phyloP scores from a whole-genome alignment of 1,284 basidiomycete species.

The Clitocybe nebularis region DNA sequence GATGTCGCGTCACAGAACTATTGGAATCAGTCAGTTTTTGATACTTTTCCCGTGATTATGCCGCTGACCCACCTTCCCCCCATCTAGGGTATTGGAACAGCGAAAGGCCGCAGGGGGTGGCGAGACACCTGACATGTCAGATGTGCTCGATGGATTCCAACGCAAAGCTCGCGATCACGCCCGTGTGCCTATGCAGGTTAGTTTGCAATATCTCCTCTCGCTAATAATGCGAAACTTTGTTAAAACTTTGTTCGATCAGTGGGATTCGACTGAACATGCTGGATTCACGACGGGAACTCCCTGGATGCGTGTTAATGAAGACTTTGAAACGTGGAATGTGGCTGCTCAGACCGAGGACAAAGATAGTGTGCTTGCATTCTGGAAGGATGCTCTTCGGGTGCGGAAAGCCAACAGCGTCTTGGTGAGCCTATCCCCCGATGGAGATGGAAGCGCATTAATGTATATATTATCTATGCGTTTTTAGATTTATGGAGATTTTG shows the following conservation, averaged over 20 bases:
- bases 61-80: not conserved
- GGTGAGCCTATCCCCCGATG: constrained; percentile 29
- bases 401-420: constrained; percentile 55
- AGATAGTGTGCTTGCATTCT: constrained; percentile 56
- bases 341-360: constrained; percentile 43
- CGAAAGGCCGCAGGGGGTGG: constrained; percentile 32
- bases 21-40: constrained; percentile 26
- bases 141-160: constrained; percentile 53
- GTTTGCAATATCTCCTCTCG: constrained; percentile 14
- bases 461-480: not conserved
- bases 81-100: constrained; percentile 33
- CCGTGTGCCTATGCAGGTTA: constrained; percentile 61
- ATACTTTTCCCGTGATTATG: not conserved
- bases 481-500: constrained; percentile 58
- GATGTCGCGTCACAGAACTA: constrained; percentile 59
- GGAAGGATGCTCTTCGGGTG: constrained; percentile 47
- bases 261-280: constrained; percentile 51
- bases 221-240: not conserved
- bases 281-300: constrained; percentile 66
- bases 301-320: constrained; percentile 78
- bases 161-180: constrained; percentile 70
- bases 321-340: constrained; percentile 63
- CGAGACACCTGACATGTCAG: constrained; percentile 51
- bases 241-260: constrained; percentile 34
- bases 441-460: not conserved